phyloP scores from a whole-genome alignment of 2,329 filamentous ascomycete species.

The Xylariales sp. region DNA sequence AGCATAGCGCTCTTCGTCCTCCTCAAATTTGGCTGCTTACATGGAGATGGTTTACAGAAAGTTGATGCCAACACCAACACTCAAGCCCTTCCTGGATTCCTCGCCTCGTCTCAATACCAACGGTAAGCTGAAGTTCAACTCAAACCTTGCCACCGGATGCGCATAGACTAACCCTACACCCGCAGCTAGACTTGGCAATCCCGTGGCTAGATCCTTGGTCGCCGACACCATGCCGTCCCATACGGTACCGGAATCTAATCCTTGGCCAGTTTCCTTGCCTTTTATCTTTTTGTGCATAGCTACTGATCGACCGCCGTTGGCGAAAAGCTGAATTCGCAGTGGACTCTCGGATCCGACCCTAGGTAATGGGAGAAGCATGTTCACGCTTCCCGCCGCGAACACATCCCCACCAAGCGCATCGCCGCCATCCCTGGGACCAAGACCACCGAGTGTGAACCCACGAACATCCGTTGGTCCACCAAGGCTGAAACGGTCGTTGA shows the following conservation, averaged over 20 bases:
- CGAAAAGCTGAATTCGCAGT: constrained; percentile 81
- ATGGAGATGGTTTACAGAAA: constrained; percentile 78
- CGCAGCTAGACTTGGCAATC: constrained; percentile 78
- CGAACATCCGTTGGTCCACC: constrained; percentile 93
- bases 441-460: constrained; percentile 83
- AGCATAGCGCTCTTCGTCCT: too few relatives aligned
- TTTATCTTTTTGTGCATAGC: constrained; percentile 61
- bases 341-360: constrained; percentile 77
- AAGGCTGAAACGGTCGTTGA: constrained; percentile 94
- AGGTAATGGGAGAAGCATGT: constrained; percentile 80
- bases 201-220: constrained; percentile 65
- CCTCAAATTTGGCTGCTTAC: too few relatives aligned
- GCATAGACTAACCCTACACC: constrained; percentile 92
- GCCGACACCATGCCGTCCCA: constrained; percentile 54
- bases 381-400: constrained; percentile 84
- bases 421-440: constrained; percentile 80
- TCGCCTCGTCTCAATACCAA: constrained; percentile 78
- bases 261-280: constrained; percentile 31
- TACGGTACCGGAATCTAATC: constrained; percentile 40
- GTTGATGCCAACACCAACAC: constrained; percentile 93
- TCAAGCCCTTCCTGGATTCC: constrained; percentile 82
- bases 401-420: constrained; percentile 90
- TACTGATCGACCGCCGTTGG: constrained; percentile 83
- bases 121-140: constrained; percentile 91
- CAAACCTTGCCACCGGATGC: constrained; percentile 87